Conservation (phyloP, 2,329 filamentous ascomycete genomes). For the Fusarium sp. region DNA sequence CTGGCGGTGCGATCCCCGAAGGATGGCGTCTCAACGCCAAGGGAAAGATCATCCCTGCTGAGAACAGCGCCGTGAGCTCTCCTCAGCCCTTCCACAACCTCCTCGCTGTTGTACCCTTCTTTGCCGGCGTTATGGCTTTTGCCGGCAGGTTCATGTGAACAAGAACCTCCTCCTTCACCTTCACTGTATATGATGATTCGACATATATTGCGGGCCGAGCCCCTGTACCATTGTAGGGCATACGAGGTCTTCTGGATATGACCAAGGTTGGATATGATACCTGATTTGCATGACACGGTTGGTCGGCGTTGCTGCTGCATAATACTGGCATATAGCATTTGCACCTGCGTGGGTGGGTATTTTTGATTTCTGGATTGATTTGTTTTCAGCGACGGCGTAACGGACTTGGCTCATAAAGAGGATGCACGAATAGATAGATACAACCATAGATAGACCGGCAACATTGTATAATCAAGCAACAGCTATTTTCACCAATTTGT, state of each 20-base stretch:
- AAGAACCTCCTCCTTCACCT: neutral
- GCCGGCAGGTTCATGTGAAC: slow-evolving; percentile 37
- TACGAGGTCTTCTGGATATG: neutral
- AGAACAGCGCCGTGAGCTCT: slow-evolving; percentile 55
- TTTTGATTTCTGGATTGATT: slow-evolving; percentile 6
- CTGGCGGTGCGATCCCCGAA: slow-evolving; percentile 71
- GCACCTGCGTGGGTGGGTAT: neutral
- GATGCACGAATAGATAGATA: slow-evolving; percentile 18
- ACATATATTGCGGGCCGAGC: neutral
- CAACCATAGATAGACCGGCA: slow-evolving; percentile 20
- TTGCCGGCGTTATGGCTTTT: slow-evolving; percentile 43
- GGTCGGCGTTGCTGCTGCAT: slow-evolving; percentile 21
- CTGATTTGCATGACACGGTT: slow-evolving; percentile 15
- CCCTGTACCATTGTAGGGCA: slow-evolving; percentile 1
- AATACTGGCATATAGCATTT: slow-evolving; percentile 12
- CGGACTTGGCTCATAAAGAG: slow-evolving; percentile 2
- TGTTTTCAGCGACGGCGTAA: slow-evolving; percentile 32
- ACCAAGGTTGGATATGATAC: slow-evolving; percentile 12
- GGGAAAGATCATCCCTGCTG: slow-evolving; percentile 80
- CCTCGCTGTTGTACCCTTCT: slow-evolving; percentile 43
- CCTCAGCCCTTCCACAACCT: slow-evolving; percentile 37
- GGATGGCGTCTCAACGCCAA: slow-evolving; percentile 84
- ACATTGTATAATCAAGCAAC: slow-evolving; percentile 3
- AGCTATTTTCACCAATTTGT: neutral
- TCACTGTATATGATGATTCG: slow-evolving; percentile 21